These are phyloP conservation scores for Rhododendron henanense DNA, from an alignment of 148 eudicot species.

Conservation along the genomic window DNA sequence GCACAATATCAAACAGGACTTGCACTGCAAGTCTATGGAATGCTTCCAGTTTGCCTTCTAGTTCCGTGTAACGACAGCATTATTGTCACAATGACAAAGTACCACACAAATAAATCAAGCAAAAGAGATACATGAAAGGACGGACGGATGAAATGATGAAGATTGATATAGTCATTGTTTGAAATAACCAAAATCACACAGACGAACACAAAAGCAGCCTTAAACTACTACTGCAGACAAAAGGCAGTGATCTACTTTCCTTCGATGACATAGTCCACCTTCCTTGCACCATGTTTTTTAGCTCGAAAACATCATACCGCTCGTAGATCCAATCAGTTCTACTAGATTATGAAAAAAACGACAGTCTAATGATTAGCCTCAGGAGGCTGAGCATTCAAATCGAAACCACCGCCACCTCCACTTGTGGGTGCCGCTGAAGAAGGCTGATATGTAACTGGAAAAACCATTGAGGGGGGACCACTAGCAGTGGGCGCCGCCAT, in stretches of 20 bases:
- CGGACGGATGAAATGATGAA: background rate
- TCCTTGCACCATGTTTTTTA: background rate
- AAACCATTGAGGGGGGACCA: slow-evolving; percentile 13
- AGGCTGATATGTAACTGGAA: slow-evolving; percentile 22
- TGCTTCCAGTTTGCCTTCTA: background rate
- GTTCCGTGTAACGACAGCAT: background rate
- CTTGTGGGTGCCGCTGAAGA: slow-evolving; percentile 13
- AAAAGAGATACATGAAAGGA: background rate
- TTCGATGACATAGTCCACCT: background rate
- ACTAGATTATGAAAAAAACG: background rate
- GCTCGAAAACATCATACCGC: background rate
- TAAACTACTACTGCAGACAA: background rate
- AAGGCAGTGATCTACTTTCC: background rate
- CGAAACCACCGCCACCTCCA: slow-evolving; percentile 18
- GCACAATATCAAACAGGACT: background rate
- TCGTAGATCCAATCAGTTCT: background rate
- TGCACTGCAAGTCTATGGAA: background rate
- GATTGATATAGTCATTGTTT: background rate
- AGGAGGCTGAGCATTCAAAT: slow-evolving; percentile 14
- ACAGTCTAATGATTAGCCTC: slow-evolving; percentile 14
- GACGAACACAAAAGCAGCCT: background rate
- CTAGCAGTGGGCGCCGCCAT: slow-evolving; percentile 2
- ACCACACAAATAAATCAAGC: background rate
- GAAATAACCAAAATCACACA: background rate
- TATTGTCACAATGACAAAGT: background rate